Conservation (phyloP, 306 rosid species). For the apple (Malus domestica) region DNA sequence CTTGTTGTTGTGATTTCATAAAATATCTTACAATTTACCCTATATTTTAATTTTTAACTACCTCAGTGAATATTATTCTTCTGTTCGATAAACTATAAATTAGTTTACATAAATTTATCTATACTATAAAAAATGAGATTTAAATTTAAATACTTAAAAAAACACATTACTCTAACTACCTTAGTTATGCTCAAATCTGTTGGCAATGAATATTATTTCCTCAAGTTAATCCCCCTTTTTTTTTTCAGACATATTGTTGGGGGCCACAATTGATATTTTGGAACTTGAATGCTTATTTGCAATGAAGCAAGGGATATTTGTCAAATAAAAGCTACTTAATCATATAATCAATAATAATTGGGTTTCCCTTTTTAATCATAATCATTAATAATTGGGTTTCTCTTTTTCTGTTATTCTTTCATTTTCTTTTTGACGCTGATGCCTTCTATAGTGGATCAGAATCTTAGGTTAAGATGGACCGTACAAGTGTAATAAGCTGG, state of each 20-base stretch:
- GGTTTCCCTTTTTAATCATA: neutral
- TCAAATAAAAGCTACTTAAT: neutral
- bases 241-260: neutral
- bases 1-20: too few relatives aligned
- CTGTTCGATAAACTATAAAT: too few relatives aligned
- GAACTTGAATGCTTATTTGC: neutral
- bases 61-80: too few relatives aligned
- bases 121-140: too few relatives aligned
- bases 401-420: neutral
- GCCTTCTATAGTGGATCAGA: neutral
- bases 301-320: neutral
- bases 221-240: neutral
- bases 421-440: neutral
- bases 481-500: neutral
- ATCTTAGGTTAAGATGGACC: neutral
- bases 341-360: neutral
- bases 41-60: too few relatives aligned
- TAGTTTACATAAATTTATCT: too few relatives aligned
- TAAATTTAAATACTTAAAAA: too few relatives aligned
- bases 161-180: too few relatives aligned
- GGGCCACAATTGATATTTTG: neutral
- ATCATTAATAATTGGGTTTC: neutral
- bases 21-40: too few relatives aligned
- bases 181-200: too few relatives aligned
- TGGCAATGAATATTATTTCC: neutral